Base-by-base conservation (phyloP, 2,329 filamentous ascomycete species). In the Colletotrichum cordylinicola region DNA sequence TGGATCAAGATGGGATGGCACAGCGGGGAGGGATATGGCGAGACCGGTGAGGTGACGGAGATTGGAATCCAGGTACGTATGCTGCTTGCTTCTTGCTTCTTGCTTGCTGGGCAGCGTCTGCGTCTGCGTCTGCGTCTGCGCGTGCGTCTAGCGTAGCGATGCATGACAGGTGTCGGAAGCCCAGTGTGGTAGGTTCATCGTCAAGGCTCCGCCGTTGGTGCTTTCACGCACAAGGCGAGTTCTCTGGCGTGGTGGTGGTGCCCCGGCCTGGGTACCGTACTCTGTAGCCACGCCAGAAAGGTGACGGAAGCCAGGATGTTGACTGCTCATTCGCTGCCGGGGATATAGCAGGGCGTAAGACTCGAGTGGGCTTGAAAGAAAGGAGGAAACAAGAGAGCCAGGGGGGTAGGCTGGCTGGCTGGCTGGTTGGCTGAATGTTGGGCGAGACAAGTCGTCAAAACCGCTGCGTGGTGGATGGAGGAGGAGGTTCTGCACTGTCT, bases 311-410 rank as follows among this genome's bases (percentile, higher is more conserved):
- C 58, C 58, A 31, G 55, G 58, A 61, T 61, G 12, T 61, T 21
- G 61, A 37, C 61, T 64, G 35, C 16, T 39, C 61, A 37, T 64
- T 39, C 29, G 61, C 61, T 64, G 35, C 31, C 21, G 35, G n/a
- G 61, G n/a, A 29, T 64, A 15, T n/a, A 31, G 43, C 37, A 48
- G 37, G 37, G 16, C 33, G 35, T 29, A n/a, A 39, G 61, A 21
- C 61, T 64, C 35, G 33, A 24, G 61, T 37, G 61, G 61, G 24
- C n/a, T 39, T 27, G n/a, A 69, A 24, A 43, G 29, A 64, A 72
- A 75, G 64, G 73, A 73, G 73, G 21, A 73, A 75, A 75, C 74
- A 75, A 75, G 29, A 56, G 29, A 64, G 70, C 18, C 70, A 16
- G 29, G 68, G 55, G 27, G 52, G 55, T 35, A 56, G 70, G 33